Evolutionary conservation across 345 rosid genomes (phyloP).

Genomic region (Eucalyptus rudis): DNA sequence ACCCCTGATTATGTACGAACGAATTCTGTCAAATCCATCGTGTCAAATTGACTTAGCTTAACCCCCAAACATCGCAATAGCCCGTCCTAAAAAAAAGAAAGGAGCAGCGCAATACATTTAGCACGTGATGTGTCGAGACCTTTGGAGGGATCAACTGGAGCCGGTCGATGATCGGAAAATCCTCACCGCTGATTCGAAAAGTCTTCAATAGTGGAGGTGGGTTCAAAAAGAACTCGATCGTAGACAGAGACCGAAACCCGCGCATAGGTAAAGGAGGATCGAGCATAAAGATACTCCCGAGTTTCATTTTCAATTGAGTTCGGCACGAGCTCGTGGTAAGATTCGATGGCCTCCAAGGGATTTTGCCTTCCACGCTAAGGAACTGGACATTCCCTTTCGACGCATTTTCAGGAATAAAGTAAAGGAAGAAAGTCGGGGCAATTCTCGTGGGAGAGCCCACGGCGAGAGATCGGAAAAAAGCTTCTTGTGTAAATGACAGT

Average conservation of each 20-base stretch:
- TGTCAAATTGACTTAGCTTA: neutral
- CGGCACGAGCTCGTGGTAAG: neutral
- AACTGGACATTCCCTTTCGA: neutral
- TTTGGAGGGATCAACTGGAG: neutral
- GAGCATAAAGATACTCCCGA: neutral
- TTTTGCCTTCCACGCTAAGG: constrained; percentile 34
- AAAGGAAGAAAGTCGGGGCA: constrained; percentile 4
- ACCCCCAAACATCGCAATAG: neutral
- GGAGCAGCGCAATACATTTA: neutral
- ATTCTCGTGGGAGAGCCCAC: neutral
- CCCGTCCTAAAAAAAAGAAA: neutral
- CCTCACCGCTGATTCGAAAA: neutral
- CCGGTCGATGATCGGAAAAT: neutral
- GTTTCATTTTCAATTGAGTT: neutral
- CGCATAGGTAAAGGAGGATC: neutral
- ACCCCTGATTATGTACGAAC: neutral
- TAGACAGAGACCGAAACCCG: neutral
- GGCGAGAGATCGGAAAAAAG: neutral
- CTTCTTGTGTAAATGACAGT: neutral
- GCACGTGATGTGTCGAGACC: neutral
- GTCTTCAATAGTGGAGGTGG: neutral
- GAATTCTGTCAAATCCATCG: neutral
- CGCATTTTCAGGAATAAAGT: neutral
- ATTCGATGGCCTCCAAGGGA: neutral
- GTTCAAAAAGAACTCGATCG: neutral